These are phyloP conservation scores for Zalaria sp. DNA, from an alignment of 2,329 filamentous ascomycete genomes.

Conservation along the genomic window DNA sequence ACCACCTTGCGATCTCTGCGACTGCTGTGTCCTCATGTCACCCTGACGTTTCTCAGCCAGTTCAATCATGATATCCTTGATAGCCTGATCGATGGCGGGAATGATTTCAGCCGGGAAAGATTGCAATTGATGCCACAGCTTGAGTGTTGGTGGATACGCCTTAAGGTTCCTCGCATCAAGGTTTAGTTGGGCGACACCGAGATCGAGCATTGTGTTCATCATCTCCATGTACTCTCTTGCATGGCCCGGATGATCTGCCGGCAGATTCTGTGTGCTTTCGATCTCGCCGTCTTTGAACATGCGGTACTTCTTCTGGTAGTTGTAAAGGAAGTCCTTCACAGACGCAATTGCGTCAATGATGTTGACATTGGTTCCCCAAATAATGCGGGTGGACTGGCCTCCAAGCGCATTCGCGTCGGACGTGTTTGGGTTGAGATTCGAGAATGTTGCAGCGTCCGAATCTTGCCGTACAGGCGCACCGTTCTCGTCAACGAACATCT, in stretches of 20 bases:
- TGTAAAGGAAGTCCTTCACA: conserved; percentile 85
- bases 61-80: conserved; percentile 89
- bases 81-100: conserved; percentile 85
- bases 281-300: conserved; percentile 79
- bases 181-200: conserved; percentile 74
- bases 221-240: conserved; percentile 73
- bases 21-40: conserved; percentile 47
- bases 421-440: conserved; percentile 63
- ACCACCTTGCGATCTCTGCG: conserved; percentile 30
- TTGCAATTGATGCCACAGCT: conserved; percentile 90
- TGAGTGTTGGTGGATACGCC: conserved; percentile 79
- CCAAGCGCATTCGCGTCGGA: conserved; percentile 84
- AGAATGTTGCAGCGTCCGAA: conserved; percentile 50
- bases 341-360: conserved; percentile 75
- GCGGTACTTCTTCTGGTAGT: conserved; percentile 87
- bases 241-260: conserved; percentile 53
- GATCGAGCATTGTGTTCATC: conserved; percentile 78
- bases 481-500: conserved; percentile 50
- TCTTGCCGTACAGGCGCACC: conserved; percentile 41
- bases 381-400: conserved; percentile 65
- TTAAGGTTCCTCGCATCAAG: conserved; percentile 82
- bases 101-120: conserved; percentile 94
- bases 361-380: conserved; percentile 97
- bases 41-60: conserved; percentile 69
- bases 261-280: conserved; percentile 53